Percentiles rank a stretch among this genome's conserved stretches.
Evolutionary conservation across 2,329 filamentous ascomycete species (phyloP).

Genomic region (Penicillium sp.): DNA sequence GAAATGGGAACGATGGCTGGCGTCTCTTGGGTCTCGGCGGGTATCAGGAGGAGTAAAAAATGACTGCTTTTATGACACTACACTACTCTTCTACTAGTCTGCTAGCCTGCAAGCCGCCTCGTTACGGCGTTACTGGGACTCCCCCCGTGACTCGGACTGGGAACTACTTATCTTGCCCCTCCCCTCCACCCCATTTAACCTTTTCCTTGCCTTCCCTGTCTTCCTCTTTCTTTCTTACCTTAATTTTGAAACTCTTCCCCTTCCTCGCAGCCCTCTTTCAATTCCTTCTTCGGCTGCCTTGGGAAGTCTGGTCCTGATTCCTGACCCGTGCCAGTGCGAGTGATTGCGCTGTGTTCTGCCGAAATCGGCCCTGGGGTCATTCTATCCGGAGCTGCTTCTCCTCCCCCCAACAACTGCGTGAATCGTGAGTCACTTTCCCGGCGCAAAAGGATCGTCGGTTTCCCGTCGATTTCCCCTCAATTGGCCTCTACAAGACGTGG

Average conservation of each 20-base stretch:
- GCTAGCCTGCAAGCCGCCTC: too few relatives aligned
- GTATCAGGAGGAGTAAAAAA: not conserved
- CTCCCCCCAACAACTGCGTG: slow-evolving; percentile 13
- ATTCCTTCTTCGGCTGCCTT: not conserved
- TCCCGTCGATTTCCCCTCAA: not conserved
- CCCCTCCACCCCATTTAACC: slow-evolving; percentile 2
- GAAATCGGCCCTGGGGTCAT: slow-evolving; percentile 26
- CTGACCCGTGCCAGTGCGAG: slow-evolving; percentile 3
- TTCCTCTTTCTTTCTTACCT: slow-evolving; percentile 9
- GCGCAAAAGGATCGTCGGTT: not conserved
- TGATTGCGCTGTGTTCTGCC: slow-evolving; percentile 22
- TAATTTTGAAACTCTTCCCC: not conserved
- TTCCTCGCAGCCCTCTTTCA: slow-evolving; percentile 11
- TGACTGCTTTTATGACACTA: too few relatives aligned
- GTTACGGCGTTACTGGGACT: too few relatives aligned
- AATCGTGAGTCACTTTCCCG: slow-evolving; percentile 28
- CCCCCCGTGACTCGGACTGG: slow-evolving; percentile 1
- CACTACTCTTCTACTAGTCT: too few relatives aligned
- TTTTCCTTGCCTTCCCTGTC: slow-evolving; percentile 5
- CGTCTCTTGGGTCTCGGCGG: not conserved
- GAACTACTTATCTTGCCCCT: slow-evolving; percentile 20
- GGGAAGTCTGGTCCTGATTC: not conserved
- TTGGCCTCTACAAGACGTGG: not conserved
- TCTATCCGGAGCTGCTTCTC: slow-evolving; percentile 27
- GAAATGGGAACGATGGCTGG: slow-evolving; percentile 1